Base-by-base conservation (phyloP, 352 stramenopile species). In the Phytophthora multivora region DNA sequence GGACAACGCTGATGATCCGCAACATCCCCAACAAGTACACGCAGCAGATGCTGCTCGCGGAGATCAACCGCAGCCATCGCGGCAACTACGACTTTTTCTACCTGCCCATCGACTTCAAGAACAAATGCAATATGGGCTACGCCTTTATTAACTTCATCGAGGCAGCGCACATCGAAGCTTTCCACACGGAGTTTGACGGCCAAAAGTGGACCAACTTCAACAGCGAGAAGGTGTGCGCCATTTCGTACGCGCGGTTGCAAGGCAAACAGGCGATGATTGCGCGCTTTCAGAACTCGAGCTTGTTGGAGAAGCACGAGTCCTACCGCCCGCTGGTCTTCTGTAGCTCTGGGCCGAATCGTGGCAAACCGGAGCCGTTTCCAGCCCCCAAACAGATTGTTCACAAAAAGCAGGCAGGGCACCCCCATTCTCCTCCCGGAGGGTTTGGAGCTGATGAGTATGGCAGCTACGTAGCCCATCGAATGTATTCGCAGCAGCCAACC, bases 1-100 rank as follows among this genome's bases (percentile, higher is more conserved):
- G 98, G 49, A 99, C 98, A 30, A 99, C 98, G 12, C 80, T 99
- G 28, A 99, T 99, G 98, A 96, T 99, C 50, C 91, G 97, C 59
- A 99, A 99, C 75, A 99, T 99, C 48, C 98, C 98, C 9, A 99
- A 99, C 92, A 99, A 99, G 82, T 99, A 99, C 76, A 99, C 97
- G 5, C 97, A 99, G 71, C 83, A 98, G 61, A 99, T 99, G 96
- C 77, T 99, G 12, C 77, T 99, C 9, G 57, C 90, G 2, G 97
- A 99, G 88, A 98, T 99, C 69, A 97, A 98, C 53, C 81, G 84
- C 39, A 89, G 89, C 36, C 85, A 96, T 61, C 84, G 96, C 52
- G 96, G 97, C 18, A 89, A 95, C 40, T 97, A 97, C 61, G 96
- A 99, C 71, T 99, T 99, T 63, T 99, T 99, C 74, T 99, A 99